Evolutionary conservation across 106 monocot genomes (phyloP), one percentile per base, ranked within the genome.

Genomic region (Acorus gramineus): DNA sequence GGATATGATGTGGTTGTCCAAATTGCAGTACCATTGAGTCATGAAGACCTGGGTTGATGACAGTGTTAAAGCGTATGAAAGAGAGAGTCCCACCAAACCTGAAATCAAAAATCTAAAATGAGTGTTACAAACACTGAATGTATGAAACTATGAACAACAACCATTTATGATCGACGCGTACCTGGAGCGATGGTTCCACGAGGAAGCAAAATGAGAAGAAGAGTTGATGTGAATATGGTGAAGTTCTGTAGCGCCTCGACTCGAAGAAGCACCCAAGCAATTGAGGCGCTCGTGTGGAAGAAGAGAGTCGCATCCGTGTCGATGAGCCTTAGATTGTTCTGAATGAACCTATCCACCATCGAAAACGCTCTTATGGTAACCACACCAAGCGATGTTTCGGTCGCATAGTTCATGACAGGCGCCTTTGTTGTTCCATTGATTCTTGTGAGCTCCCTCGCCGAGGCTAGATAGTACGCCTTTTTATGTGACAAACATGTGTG

Each of bases 371-470:
- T 70, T 62, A 93, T 81, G 44, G 93, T 89, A 6, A 77, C 66
- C 54, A 74, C 85, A 50, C 89, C 93, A 62, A 83, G 76, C 13
- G 78, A 61, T 13, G 93, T 85, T 61, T 93, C 93, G 14, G 85
- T 73, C 51, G 71, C 76, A 61, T 72, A 74, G 59, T 89, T 93
- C 88, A 85, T 79, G 11, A 89, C 69, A 1, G 89, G 93, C 11
- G 93, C 88, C 64, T 93, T 93, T 8, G 93, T 93, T 10, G 93
- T 93, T 64, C 93, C 93, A 66, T 93, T 93, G 52, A 93, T 88
- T 58, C 93, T 80, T 46, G 89, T 85, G 3, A 93, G 73, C 66
- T 93, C 89, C 69, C 89, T 82, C 53, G 93, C 88, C 0, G 93
- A 85, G 4, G 83, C 75, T 66, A 89, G 60, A 64, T 93, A 89